phyloP scores from a whole-genome alignment of 257 asterid genomes.

The Gardenia jasminoides region DNA sequence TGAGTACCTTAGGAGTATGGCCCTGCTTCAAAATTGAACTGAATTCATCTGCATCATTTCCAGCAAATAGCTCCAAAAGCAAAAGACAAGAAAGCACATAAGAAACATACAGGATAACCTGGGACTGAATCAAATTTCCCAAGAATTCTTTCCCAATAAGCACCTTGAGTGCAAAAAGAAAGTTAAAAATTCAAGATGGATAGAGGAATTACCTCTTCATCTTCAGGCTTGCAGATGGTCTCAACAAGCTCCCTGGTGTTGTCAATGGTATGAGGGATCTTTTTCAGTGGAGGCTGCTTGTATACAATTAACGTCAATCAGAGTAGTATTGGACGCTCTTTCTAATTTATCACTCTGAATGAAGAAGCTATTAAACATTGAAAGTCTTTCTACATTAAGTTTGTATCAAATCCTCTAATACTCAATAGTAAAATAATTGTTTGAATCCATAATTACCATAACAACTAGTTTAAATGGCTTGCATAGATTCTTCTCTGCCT shows the following conservation, averaged over 20 bases:
- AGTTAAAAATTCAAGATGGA: background rate
- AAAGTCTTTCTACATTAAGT: too few species aligned
- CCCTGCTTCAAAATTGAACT: conserved; percentile 58
- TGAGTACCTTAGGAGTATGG: conserved; percentile 60
- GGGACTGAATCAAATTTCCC: background rate
- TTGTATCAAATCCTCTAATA: too few species aligned
- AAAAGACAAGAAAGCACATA: background rate
- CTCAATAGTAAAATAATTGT: too few species aligned
- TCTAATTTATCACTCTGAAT: too few species aligned
- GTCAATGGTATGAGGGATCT: conserved; percentile 77
- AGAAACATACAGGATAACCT: background rate
- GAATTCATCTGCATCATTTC: conserved; percentile 90
- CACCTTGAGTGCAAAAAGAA: too few species aligned
- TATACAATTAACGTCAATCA: background rate
- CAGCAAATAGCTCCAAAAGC: conserved; percentile 55
- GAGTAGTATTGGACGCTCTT: too few species aligned
- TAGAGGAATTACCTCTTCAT: conserved; percentile 51
- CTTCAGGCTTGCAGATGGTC: conserved; percentile 86
- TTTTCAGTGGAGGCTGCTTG: conserved; percentile 56
- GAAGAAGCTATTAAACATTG: too few species aligned
- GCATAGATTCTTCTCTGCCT: too few species aligned
- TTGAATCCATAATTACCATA: too few species aligned
- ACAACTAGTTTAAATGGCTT: too few species aligned
- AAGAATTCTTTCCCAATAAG: background rate
- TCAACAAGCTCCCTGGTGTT: conserved; percentile 88